A percentile compares a stretch with the other conserved stretches of the same genome.
phyloP scores from a whole-genome alignment of 345 rosid species.

The Bruguiera gymnorhiza region DNA sequence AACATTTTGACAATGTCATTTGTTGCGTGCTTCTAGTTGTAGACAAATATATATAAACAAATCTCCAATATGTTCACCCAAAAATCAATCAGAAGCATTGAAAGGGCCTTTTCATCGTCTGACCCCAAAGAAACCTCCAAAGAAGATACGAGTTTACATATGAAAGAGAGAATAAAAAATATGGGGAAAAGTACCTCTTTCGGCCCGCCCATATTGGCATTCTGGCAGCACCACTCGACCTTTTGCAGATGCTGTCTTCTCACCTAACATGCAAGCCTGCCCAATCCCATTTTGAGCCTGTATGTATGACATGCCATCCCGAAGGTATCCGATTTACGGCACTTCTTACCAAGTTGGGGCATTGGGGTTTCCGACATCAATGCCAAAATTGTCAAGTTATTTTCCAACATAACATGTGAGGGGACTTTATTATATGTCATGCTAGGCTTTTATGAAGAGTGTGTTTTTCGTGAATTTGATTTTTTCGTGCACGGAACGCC shows the following conservation, averaged over 20 bases:
- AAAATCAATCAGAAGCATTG: too few relatives aligned
- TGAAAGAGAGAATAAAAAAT: neutral
- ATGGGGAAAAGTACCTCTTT: constrained; percentile 15
- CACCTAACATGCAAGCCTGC: constrained; percentile 32
- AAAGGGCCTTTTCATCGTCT: neutral
- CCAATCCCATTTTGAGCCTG: too few relatives aligned
- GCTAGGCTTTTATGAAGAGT: too few relatives aligned
- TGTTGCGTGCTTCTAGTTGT: too few relatives aligned
- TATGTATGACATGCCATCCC: too few relatives aligned
- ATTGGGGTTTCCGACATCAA: too few relatives aligned
- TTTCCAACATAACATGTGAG: too few relatives aligned
- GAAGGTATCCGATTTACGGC: neutral
- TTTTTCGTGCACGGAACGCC: too few relatives aligned
- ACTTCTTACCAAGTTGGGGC: too few relatives aligned
- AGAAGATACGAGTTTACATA: constrained; percentile 2
- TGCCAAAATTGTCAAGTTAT: too few relatives aligned
- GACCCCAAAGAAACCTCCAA: constrained; percentile 15
- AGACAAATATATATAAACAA: neutral
- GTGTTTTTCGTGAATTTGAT: too few relatives aligned
- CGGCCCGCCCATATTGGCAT: constrained; percentile 14
- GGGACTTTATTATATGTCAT: too few relatives aligned
- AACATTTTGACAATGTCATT: neutral
- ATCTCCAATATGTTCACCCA: neutral
- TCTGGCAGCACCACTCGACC: constrained; percentile 13
- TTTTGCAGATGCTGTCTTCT: constrained; percentile 39